A percentile compares a stretch with the other conserved stretches of the same genome.
These are phyloP conservation scores for Phellinidium pouzarii DNA, from an alignment of 1,284 basidiomycete genomes.

Conservation along the genomic window DNA sequence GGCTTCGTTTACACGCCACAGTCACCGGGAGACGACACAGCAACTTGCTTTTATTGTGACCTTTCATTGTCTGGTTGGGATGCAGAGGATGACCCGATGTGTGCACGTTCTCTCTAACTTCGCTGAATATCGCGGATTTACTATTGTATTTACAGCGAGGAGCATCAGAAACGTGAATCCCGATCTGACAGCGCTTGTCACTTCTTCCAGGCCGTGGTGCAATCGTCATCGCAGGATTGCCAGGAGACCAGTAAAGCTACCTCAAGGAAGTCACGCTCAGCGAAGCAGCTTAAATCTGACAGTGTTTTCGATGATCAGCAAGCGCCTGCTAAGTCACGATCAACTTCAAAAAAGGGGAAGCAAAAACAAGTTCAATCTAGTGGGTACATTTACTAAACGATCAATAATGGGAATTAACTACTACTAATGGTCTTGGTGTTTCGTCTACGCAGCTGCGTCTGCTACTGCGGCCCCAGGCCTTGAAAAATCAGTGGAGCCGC, in stretches of 20 bases:
- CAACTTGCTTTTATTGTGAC: conserved; percentile 72
- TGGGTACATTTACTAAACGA: neutral
- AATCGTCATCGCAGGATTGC: conserved; percentile 20
- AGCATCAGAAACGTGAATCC: conserved; percentile 53
- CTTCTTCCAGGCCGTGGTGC: conserved; percentile 36
- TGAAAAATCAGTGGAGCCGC: conserved; percentile 3
- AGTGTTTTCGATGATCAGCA: conserved; percentile 1
- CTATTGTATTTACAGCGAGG: conserved; percentile 38
- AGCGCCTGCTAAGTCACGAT: neutral
- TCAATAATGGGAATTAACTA: neutral
- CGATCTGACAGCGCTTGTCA: conserved; percentile 42
- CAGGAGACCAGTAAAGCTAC: conserved; percentile 19
- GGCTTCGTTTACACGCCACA: conserved; percentile 75
- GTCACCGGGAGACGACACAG: conserved; percentile 59
- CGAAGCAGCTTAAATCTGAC: neutral
- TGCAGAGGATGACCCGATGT: conserved; percentile 72
- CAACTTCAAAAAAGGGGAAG: conserved; percentile 5
- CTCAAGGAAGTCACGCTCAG: conserved; percentile 7
- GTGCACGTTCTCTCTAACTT: conserved; percentile 25
- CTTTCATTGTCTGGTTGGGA: conserved; percentile 77
- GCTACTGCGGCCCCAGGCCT: neutral
- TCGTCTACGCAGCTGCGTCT: neutral
- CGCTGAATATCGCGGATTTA: conserved; percentile 4
- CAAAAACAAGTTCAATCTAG: neutral
- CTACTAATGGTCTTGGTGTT: neutral